Conservation (phyloP, 768 basidiomycete genomes). For the Naematelia encephala region DNA sequence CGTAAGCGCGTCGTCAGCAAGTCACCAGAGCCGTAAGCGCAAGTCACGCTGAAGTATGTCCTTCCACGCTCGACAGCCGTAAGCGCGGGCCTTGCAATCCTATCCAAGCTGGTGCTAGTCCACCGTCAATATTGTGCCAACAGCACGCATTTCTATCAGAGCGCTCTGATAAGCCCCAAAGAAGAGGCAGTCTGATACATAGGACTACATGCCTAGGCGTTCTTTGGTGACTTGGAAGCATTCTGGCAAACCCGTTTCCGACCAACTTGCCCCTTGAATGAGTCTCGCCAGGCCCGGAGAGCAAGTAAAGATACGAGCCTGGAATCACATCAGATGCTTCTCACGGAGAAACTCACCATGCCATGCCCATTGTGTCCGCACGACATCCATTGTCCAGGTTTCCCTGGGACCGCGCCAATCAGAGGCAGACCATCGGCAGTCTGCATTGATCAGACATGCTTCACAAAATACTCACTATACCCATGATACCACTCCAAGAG, state of each 20-base stretch:
- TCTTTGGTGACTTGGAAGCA: slow-evolving; percentile 44
- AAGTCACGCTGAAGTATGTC: no score
- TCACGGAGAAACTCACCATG: slow-evolving; percentile 11
- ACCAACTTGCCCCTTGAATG: slow-evolving; percentile 41
- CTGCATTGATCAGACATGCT: slow-evolving; percentile 4
- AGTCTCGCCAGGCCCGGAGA: slow-evolving; percentile 41
- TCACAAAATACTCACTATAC: slow-evolving; percentile 11
- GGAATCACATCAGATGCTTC: slow-evolving; percentile 2
- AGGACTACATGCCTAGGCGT: no score
- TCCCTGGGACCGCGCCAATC: slow-evolving; percentile 45
- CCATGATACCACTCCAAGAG: slow-evolving; percentile 44
- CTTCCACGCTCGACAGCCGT: no score
- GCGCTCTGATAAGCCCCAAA: no score
- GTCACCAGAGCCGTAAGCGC: no score
- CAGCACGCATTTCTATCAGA: no score
- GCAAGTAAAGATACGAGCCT: slow-evolving; percentile 33
- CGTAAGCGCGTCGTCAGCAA: no score
- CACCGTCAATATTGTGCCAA: no score
- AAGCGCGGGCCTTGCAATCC: no score
- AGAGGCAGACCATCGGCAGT: slow-evolving; percentile 39
- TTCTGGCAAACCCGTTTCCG: slow-evolving; percentile 43
- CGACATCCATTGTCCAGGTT: slow-evolving; percentile 43
- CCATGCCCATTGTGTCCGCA: slow-evolving; percentile 49
- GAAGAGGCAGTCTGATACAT: no score
- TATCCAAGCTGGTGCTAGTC: no score